Evolutionary conservation across 2,329 filamentous ascomycete genomes (phyloP).

Genomic region (Colletotrichum sp.): DNA sequence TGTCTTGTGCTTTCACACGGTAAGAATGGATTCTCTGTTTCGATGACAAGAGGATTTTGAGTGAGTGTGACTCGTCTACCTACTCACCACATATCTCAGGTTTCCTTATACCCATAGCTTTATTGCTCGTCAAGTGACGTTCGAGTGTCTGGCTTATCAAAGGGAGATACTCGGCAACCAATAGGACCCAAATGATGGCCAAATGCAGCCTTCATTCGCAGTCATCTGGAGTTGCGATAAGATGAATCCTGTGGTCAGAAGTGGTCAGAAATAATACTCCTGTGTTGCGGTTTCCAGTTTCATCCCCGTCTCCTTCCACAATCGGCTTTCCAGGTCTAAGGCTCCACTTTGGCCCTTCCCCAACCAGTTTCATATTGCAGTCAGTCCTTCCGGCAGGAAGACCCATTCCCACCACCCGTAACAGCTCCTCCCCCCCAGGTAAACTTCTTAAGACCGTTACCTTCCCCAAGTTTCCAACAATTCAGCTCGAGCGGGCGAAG

Average conservation of each 20-base stretch:
- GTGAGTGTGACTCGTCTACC: no score
- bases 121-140: no score
- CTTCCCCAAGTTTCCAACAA: not conserved
- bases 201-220: no score
- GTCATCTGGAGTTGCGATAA: not conserved
- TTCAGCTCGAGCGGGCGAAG: not conserved
- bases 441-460: not conserved
- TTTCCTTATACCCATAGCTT: no score
- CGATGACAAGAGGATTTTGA: no score
- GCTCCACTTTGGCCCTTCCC: not conserved
- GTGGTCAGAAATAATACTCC: not conserved
- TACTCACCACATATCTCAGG: no score
- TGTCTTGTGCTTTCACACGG: no score
- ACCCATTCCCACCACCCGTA: not conserved
- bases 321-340: not conserved
- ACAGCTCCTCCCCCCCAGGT: not conserved
- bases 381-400: not conserved
- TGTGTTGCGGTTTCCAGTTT: not conserved
- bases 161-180: no score
- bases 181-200: no score
- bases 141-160: no score
- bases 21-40: no score
- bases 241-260: not conserved
- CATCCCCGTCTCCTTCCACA: not conserved
- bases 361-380: not conserved